A percentile compares a stretch with the other conserved stretches of the same genome.
Conservation (phyloP, 306 rosid genomes). For the Gleditsia sinensis region DNA sequence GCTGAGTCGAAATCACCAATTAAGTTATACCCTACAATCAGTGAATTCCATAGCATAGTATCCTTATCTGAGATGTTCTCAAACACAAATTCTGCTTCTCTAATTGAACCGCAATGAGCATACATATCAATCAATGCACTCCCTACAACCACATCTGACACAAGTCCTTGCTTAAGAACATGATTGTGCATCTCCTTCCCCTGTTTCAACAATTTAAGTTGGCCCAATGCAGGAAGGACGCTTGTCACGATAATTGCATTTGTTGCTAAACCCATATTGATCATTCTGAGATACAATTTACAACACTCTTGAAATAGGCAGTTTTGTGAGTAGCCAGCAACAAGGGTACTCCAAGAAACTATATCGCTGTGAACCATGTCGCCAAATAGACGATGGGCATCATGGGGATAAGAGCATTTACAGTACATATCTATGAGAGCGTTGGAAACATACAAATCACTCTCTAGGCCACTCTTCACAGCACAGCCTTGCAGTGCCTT, state of each 20-base stretch:
- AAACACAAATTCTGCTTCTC: slow-evolving; percentile 42
- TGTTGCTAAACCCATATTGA: slow-evolving; percentile 33
- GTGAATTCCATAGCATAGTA: slow-evolving; percentile 46
- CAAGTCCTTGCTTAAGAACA: slow-evolving; percentile 40
- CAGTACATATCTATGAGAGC: slow-evolving; percentile 53
- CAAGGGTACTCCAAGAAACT: slow-evolving; percentile 54
- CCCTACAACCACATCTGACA: slow-evolving; percentile 42
- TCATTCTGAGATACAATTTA: slow-evolving; percentile 40
- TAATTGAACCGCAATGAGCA: slow-evolving; percentile 48
- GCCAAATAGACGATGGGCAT: slow-evolving; percentile 34
- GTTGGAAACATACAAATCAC: slow-evolving; percentile 47
- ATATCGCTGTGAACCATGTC: slow-evolving; percentile 39
- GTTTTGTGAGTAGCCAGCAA: slow-evolving; percentile 50
- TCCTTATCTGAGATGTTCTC: slow-evolving; percentile 35
- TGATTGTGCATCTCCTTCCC: slow-evolving; percentile 49
- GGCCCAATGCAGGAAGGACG: slow-evolving; percentile 49
- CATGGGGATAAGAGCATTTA: slow-evolving; percentile 44
- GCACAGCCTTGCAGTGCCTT: slow-evolving; percentile 47
- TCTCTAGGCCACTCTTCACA: slow-evolving; percentile 43
- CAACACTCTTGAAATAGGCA: slow-evolving; percentile 34
- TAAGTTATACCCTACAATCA: slow-evolving; percentile 47
- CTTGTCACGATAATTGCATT: slow-evolving; percentile 40
- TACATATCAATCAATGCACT: slow-evolving; percentile 52
- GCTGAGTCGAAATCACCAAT: slow-evolving; percentile 39
- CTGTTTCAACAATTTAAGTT: slow-evolving; percentile 46